Percentiles rank a stretch among this genome's conserved stretches.
These are phyloP conservation scores for Rubroshorea leprosula DNA, from an alignment of 345 rosid genomes.

Conservation along the genomic window DNA sequence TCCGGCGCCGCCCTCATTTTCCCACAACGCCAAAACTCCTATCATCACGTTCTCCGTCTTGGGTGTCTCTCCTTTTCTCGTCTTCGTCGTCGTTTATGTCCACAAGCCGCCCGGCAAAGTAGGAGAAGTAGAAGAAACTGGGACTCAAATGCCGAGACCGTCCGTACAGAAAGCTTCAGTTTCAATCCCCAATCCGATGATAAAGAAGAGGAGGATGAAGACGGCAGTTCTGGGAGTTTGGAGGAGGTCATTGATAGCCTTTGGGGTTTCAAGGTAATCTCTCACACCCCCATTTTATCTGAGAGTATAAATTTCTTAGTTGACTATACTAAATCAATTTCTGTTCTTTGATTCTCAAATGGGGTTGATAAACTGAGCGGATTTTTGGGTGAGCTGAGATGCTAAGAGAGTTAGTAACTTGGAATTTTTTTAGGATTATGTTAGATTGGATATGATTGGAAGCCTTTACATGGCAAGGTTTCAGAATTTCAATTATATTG, in stretches of 20 bases:
- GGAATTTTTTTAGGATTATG: too few species aligned
- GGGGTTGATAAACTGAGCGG: background rate
- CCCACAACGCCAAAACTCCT: background rate
- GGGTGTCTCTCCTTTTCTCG: background rate
- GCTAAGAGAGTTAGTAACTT: too few species aligned
- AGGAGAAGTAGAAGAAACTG: background rate
- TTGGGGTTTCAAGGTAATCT: constrained; percentile 43
- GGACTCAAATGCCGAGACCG: constrained; percentile 29
- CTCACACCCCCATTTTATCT: background rate
- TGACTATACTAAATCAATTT: background rate
- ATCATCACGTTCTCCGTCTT: background rate
- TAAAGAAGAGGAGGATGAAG: constrained; percentile 13
- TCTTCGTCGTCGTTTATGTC: constrained; percentile 1
- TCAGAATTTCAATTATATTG: too few species aligned
- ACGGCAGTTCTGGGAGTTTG: constrained; percentile 19
- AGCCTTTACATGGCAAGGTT: too few species aligned
- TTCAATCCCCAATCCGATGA: constrained; percentile 11
- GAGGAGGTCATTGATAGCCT: constrained; percentile 35
- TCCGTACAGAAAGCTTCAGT: constrained; percentile 13
- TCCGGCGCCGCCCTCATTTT: background rate
- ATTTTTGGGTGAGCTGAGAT: background rate
- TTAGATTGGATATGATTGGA: too few species aligned
- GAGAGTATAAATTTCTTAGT: background rate
- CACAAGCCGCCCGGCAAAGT: background rate
- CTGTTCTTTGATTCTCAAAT: background rate